Conservation (phyloP, 768 basidiomycete genomes). For the Hirschioporus abietinus region DNA sequence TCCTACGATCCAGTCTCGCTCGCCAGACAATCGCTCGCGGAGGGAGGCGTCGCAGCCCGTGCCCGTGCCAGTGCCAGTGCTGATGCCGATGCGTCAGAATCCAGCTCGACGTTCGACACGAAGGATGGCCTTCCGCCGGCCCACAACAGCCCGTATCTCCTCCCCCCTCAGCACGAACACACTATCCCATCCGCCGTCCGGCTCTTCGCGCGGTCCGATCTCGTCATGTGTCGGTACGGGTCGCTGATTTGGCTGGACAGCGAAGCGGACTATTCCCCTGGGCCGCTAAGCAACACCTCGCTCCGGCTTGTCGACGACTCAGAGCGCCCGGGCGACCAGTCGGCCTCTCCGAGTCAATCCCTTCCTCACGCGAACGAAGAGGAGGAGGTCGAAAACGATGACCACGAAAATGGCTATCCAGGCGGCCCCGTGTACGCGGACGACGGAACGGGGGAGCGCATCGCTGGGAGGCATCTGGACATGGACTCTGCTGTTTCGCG, state of each 20-base stretch:
- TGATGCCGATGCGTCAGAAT: conserved; percentile 21
- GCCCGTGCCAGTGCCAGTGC: too few species aligned
- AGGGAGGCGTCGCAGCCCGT: neutral
- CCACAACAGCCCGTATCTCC: conserved; percentile 2
- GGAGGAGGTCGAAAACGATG: too few species aligned
- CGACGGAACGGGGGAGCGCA: neutral
- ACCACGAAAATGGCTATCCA: neutral
- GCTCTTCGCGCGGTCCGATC: conserved; percentile 48
- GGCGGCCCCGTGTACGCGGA: neutral
- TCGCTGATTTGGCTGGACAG: conserved; percentile 65
- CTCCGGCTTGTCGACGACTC: neutral
- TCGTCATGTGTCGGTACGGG: conserved; percentile 51
- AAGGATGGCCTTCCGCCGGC: conserved; percentile 15
- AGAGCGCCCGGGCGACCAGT: neutral
- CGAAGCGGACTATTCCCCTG: conserved; percentile 39
- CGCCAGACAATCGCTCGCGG: conserved; percentile 9
- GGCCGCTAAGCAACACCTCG: neutral
- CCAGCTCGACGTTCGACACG: conserved; percentile 2
- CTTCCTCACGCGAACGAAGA: neutral
- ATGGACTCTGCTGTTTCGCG: neutral
- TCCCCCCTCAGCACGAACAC: conserved; percentile 23
- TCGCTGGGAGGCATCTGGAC: neutral
- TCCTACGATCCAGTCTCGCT: conserved; percentile 23
- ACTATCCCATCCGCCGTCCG: conserved; percentile 52
- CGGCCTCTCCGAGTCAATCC: neutral